Percentiles rank a stretch among this genome's conserved stretches.
phyloP scores from a whole-genome alignment of 192 early-diverging fungal species.

The Anaeromyces robustus region DNA sequence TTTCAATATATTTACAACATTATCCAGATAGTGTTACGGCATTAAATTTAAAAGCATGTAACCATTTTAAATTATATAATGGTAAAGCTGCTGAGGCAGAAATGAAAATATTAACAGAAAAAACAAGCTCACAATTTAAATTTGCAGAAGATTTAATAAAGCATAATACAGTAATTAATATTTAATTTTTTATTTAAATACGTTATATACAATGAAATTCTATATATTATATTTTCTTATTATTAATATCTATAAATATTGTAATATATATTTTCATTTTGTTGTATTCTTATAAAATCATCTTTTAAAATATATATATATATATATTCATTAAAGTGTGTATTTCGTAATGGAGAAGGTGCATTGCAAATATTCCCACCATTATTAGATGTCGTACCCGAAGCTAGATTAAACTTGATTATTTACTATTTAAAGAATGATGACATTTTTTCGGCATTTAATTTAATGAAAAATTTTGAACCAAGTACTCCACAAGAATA shows the following conservation, averaged over 20 bases:
- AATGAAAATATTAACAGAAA: conserved; percentile 28
- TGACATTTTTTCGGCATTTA: conserved; percentile 35
- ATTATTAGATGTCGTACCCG: conserved; percentile 38
- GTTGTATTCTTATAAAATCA: too few species aligned
- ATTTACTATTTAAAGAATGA: conserved; percentile 39
- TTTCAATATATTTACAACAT: conserved; percentile 36
- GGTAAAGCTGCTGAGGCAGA: conserved; percentile 43
- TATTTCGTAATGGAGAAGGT: conserved; percentile 37
- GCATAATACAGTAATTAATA: conserved; percentile 19
- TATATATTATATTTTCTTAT: not conserved
- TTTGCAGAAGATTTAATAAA: conserved; percentile 40
- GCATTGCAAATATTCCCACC: conserved; percentile 36
- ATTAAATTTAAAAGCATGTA: conserved; percentile 41
- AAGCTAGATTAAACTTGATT: conserved; percentile 40
- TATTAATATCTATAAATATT: conserved; percentile 1
- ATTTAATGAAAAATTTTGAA: conserved; percentile 48
- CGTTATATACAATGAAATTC: too few species aligned
- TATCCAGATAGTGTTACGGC: conserved; percentile 40
- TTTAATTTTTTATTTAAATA: not conserved
- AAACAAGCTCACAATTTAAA: conserved; percentile 16
- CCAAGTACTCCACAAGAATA: conserved; percentile 42
- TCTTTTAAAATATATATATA: too few species aligned
- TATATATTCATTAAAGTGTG: conserved; percentile 25
- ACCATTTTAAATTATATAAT: conserved; percentile 45
- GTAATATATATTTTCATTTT: conserved; percentile 4